Evolutionary conservation across 495 filamentous ascomycete genomes (phyloP).

Genomic region (Podospora sp.): DNA sequence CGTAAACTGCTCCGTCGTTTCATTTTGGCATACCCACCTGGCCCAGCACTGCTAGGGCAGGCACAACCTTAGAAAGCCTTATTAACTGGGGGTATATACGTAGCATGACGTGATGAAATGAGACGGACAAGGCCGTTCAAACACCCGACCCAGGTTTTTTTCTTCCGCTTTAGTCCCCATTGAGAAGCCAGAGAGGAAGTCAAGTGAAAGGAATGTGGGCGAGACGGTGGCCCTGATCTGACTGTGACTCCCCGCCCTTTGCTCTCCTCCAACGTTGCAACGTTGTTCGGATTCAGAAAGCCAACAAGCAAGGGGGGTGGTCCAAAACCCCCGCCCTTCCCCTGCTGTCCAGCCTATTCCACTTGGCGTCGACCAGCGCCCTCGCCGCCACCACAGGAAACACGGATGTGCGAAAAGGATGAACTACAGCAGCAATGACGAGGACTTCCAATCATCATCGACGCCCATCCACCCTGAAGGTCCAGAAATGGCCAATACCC

Average conservation of each 20-base stretch:
- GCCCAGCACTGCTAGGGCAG: no score
- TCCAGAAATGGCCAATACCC: slow-evolving; percentile 10
- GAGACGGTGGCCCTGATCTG: neutral
- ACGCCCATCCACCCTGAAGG: slow-evolving; percentile 1
- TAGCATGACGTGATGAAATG: no score
- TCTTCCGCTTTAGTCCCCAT: no score
- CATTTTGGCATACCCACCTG: no score
- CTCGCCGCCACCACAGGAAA: slow-evolving; percentile 1
- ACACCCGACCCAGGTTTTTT: no score
- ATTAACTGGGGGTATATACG: no score
- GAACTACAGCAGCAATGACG: neutral
- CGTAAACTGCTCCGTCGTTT: no score
- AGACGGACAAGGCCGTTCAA: no score
- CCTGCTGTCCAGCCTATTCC: neutral
- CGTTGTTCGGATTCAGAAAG: slow-evolving; percentile 10
- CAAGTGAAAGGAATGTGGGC: neutral
- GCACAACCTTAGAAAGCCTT: no score
- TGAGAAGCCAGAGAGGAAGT: neutral
- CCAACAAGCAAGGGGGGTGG: neutral
- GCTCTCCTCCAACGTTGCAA: slow-evolving; percentile 16
- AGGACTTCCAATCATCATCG: slow-evolving; percentile 15
- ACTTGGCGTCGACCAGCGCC: slow-evolving; percentile 12
- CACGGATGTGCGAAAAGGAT: slow-evolving; percentile 1
- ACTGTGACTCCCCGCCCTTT: neutral
- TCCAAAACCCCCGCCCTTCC: slow-evolving; percentile 3